Evolutionary conservation across 2,329 filamentous ascomycete genomes (phyloP).

Genomic region (Sclerotinia borealis): DNA sequence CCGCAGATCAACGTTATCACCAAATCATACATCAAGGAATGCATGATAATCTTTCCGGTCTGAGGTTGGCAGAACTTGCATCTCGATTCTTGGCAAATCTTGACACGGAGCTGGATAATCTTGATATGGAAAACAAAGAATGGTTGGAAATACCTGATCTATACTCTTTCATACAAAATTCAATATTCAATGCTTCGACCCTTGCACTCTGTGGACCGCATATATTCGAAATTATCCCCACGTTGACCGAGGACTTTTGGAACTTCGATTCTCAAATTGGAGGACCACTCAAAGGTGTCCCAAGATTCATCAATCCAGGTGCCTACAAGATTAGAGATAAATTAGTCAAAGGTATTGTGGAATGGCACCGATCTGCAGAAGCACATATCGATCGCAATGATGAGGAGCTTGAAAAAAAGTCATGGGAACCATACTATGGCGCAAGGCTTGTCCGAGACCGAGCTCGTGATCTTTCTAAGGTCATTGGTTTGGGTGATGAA

Average conservation of each 20-base stretch:
- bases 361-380: constrained; percentile 27
- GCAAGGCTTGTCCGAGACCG: constrained; percentile 28
- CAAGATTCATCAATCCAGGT: constrained; percentile 26
- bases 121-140: constrained; percentile 12
- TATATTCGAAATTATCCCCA: constrained; percentile 25
- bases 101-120: constrained; percentile 8
- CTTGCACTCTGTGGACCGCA: constrained; percentile 27
- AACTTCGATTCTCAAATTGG: constrained; percentile 25
- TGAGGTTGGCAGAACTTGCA: constrained; percentile 15
- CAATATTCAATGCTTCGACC: constrained; percentile 26
- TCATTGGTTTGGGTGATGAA: constrained; percentile 14
- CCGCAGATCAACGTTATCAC: constrained; percentile 17
- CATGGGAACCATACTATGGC: constrained; percentile 31
- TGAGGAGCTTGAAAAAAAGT: constrained; percentile 13
- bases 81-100: constrained; percentile 13
- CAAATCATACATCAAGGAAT: constrained; percentile 15
- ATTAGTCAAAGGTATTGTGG: constrained; percentile 20
- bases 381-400: constrained; percentile 16
- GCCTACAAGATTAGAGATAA: constrained; percentile 24
- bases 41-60: constrained; percentile 15
- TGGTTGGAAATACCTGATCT: constrained; percentile 26
- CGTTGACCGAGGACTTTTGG: constrained; percentile 30
- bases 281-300: constrained; percentile 22
- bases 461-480: background rate
- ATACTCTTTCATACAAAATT: constrained; percentile 24